Conservation (phyloP, 805 yeast genomes). For the Yarrowia sp. region DNA sequence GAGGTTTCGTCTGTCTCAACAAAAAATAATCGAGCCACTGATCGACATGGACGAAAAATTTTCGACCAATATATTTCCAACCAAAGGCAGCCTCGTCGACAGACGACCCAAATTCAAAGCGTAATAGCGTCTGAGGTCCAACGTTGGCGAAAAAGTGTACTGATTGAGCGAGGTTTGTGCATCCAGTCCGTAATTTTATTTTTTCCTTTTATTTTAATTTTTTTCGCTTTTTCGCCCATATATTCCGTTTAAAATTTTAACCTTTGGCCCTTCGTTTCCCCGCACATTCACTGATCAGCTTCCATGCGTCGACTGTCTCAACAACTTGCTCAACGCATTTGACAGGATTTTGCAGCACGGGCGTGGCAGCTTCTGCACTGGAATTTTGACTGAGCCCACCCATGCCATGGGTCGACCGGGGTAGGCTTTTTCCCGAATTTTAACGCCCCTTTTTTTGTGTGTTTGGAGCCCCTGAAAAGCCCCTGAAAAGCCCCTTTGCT, state of each 20-base stretch:
- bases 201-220: neutral
- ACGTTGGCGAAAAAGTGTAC: neutral
- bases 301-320: constrained; percentile 18
- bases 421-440: neutral
- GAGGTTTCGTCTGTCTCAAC: too few relatives aligned
- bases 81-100: neutral
- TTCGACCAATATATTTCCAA: neutral
- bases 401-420: too few relatives aligned
- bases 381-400: too few relatives aligned
- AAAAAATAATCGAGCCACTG: neutral
- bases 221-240: neutral
- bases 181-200: neutral
- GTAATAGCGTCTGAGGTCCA: neutral
- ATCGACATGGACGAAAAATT: constrained; percentile 9
- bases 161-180: neutral
- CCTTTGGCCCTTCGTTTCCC: constrained; percentile 1
- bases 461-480: neutral
- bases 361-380: too few relatives aligned
- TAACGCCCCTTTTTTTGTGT: neutral
- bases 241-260: neutral
- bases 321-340: neutral
- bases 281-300: constrained; percentile 20
- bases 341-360: too few relatives aligned
- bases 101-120: neutral
- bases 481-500: neutral